phyloP scores from a whole-genome alignment of 805 yeast species.

The Kluyveromyces dobzhanskii region DNA sequence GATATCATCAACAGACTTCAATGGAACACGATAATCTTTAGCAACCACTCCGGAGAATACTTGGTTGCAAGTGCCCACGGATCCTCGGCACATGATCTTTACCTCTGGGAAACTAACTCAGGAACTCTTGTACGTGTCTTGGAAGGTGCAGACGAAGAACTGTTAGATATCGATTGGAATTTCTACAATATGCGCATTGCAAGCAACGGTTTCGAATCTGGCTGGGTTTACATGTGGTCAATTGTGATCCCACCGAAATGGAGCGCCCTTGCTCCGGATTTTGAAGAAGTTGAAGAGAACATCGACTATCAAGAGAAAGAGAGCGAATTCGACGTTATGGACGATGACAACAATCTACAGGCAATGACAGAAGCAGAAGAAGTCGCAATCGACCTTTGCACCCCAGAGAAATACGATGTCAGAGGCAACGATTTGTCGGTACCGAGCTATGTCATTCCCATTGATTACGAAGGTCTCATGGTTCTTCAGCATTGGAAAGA shows the following conservation, averaged over 20 bases:
- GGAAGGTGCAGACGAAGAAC: conserved; percentile 82
- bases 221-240: conserved; percentile 76
- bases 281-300: conserved; percentile 88
- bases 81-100: conserved; percentile 72
- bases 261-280: conserved; percentile 96
- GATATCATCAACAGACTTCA: conserved; percentile 83
- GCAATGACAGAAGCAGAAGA: conserved; percentile 58
- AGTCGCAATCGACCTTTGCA: conserved; percentile 52
- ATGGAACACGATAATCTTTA: conserved; percentile 77
- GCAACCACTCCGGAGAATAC: conserved; percentile 68
- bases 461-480: conserved; percentile 29
- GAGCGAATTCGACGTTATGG: conserved; percentile 82
- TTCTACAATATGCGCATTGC: conserved; percentile 62
- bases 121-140: conserved; percentile 84
- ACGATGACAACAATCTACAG: conserved; percentile 52
- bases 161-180: conserved; percentile 84
- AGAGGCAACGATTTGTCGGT: conserved; percentile 52
- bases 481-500: conserved; percentile 14
- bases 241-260: conserved; percentile 81
- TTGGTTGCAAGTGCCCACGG: conserved; percentile 86
- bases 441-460: conserved; percentile 56
- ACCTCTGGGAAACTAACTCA: conserved; percentile 84
- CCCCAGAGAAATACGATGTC: conserved; percentile 58
- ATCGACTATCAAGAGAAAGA: conserved; percentile 81
- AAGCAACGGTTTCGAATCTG: conserved; percentile 81